A percentile compares a stretch with the other conserved stretches of the same genome.
Evolutionary conservation across 2,329 filamentous ascomycete genomes (phyloP).

Genomic region (Capronia americana): DNA sequence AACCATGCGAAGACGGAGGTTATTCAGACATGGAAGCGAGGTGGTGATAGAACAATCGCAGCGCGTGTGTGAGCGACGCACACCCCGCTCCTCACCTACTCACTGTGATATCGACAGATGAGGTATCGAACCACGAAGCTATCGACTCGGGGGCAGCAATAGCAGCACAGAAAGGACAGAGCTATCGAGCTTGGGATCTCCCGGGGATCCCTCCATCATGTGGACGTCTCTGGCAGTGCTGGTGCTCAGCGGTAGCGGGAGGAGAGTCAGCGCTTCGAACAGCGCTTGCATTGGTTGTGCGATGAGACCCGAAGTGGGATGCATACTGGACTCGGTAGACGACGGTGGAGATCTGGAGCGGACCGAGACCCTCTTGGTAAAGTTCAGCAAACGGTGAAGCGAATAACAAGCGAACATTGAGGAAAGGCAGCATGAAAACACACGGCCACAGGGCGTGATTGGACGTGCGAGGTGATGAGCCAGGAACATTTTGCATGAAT

Average conservation of each 20-base stretch:
- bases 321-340: constrained; percentile 15
- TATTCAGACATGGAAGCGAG: not conserved
- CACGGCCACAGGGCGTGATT: constrained; percentile 12
- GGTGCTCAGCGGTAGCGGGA: constrained; percentile 22
- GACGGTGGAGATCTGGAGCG: constrained; percentile 31
- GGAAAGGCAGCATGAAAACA: constrained; percentile 15
- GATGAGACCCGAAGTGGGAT: constrained; percentile 14
- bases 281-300: constrained; percentile 34
- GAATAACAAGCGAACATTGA: constrained; percentile 1
- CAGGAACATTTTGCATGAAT: constrained; percentile 22
- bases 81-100: constrained; percentile 29
- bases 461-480: constrained; percentile 14
- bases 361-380: constrained; percentile 27
- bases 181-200: constrained; percentile 17
- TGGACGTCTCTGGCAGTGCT: constrained; percentile 1
- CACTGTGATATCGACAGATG: constrained; percentile 34
- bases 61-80: constrained; percentile 28
- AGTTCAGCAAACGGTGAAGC: constrained; percentile 8
- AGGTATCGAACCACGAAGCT: constrained; percentile 18
- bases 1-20: constrained; percentile 19
- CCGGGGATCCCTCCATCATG: constrained; percentile 11
- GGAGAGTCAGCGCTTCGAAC: constrained; percentile 36
- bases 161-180: constrained; percentile 17
- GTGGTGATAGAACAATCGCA: constrained; percentile 18
- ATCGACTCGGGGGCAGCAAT: constrained; percentile 27